A percentile compares a stretch with the other conserved stretches of the same genome.
phyloP scores from a whole-genome alignment of 164 flowering plant species.

The Tetrastigma voinierianum region DNA sequence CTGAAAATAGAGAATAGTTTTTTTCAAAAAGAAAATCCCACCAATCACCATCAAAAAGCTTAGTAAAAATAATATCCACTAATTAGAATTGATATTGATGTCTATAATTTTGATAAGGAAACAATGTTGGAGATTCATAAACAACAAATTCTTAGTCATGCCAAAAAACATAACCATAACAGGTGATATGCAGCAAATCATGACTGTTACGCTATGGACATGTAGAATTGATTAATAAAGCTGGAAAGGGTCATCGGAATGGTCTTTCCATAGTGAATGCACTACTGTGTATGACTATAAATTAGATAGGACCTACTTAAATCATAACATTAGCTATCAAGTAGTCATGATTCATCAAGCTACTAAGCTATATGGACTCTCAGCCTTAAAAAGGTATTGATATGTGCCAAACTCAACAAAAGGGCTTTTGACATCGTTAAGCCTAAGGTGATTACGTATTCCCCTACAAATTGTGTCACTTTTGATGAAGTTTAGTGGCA shows the following conservation, averaged over 20 bases:
- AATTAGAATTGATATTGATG: not conserved
- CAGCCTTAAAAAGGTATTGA: no score
- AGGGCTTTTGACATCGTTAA: no score
- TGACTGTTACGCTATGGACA: not conserved
- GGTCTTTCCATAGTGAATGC: no score
- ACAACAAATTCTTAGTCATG: not conserved
- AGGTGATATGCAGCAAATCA: not conserved
- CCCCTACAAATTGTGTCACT: no score
- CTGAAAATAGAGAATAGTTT: slow-evolving; percentile 26
- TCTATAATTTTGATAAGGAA: not conserved
- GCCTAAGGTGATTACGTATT: no score
- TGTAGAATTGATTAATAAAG: not conserved
- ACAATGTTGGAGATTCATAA: not conserved
- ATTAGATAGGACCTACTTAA: no score
- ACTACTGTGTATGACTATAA: no score
- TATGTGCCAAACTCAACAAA: no score
- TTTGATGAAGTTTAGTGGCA: no score
- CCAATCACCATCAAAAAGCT: slow-evolving; percentile 10
- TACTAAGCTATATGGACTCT: no score
- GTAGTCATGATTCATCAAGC: no score
- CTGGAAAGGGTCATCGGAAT: not conserved
- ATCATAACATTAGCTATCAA: no score
- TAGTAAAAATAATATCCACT: not conserved
- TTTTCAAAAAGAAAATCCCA: not conserved
- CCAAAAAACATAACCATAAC: not conserved